These are phyloP conservation scores for Tricholoma flavovirens DNA, from an alignment of 768 basidiomycete genomes.

Conservation along the genomic window DNA sequence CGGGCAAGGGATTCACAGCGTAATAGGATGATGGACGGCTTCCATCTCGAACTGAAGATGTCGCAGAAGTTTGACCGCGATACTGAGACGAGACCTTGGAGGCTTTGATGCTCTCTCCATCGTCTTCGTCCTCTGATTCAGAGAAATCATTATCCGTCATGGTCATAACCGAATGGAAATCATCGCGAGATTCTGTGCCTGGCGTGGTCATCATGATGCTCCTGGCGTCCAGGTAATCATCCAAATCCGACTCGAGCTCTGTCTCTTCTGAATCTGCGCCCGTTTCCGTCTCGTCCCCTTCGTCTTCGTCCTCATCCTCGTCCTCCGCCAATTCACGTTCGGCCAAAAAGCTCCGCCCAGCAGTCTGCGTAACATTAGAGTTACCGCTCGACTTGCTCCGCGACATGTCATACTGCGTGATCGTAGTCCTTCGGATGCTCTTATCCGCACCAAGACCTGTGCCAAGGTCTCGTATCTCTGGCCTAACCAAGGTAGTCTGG, in stretches of 20 bases:
- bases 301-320: constrained; percentile 23
- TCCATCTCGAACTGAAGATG: constrained; percentile 20
- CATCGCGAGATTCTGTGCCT: constrained; percentile 48
- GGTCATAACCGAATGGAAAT: constrained; percentile 74
- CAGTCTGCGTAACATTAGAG: constrained; percentile 31
- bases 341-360: constrained; percentile 29
- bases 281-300: constrained; percentile 52
- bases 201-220: constrained; percentile 61
- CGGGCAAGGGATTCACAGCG: constrained; percentile 19
- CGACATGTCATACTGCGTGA: constrained; percentile 42
- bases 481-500: constrained; percentile 16
- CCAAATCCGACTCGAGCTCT: constrained; percentile 63
- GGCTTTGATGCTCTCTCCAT: constrained; percentile 67
- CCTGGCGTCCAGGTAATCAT: constrained; percentile 77
- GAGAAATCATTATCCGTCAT: constrained; percentile 66
- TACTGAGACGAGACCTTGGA: constrained; percentile 37
- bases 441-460: constrained; percentile 8
- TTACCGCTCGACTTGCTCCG: constrained; percentile 29
- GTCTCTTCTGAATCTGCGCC: constrained; percentile 67
- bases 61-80: constrained; percentile 23
- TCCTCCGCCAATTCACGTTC: background rate
- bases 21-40: constrained; percentile 30
- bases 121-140: constrained; percentile 52
- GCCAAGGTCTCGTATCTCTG: constrained; percentile 14
- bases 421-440: constrained; percentile 34